Evolutionary conservation across 1,284 basidiomycete genomes (phyloP).

Genomic region (Termitomyces sp.): DNA sequence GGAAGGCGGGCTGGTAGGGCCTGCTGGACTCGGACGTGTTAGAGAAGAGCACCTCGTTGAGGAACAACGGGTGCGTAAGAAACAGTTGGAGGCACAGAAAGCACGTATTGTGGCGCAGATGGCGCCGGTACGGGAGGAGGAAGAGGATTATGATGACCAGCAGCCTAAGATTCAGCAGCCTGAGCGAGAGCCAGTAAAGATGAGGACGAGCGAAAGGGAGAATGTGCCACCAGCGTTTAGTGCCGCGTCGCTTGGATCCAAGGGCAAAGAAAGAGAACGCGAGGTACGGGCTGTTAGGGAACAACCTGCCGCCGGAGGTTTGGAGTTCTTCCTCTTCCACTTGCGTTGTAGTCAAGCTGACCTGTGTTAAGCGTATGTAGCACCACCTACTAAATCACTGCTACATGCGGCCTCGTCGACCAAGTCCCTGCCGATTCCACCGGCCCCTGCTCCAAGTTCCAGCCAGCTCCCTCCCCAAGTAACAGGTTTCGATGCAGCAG

Average conservation of each 20-base stretch:
- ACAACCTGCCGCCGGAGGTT: constrained; percentile 7
- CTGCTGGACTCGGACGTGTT: constrained; percentile 26
- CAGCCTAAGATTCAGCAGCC: constrained; percentile 26
- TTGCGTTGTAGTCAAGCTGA: neutral
- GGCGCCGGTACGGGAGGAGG: constrained; percentile 58
- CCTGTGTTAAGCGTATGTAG: neutral
- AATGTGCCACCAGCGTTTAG: constrained; percentile 25
- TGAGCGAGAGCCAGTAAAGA: constrained; percentile 1
- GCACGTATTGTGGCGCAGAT: constrained; percentile 87
- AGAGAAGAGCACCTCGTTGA: constrained; percentile 37
- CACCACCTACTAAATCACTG: neutral
- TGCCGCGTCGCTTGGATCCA: constrained; percentile 7
- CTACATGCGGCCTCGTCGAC: constrained; percentile 1
- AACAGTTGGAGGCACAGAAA: constrained; percentile 81
- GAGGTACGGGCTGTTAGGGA: constrained; percentile 9
- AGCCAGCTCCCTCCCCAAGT: constrained; percentile 20
- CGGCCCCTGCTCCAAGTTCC: constrained; percentile 8
- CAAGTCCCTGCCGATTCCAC: constrained; percentile 19
- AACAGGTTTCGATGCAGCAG: constrained; percentile 63
- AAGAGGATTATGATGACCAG: constrained; percentile 30
- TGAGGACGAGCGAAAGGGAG: constrained; percentile 24
- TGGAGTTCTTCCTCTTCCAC: neutral
- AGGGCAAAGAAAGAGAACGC: constrained; percentile 15
- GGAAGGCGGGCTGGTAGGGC: constrained; percentile 50
- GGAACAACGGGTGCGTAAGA: constrained; percentile 51